These are phyloP conservation scores for Angophora floribunda DNA, from an alignment of 345 rosid genomes.

Conservation along the genomic window DNA sequence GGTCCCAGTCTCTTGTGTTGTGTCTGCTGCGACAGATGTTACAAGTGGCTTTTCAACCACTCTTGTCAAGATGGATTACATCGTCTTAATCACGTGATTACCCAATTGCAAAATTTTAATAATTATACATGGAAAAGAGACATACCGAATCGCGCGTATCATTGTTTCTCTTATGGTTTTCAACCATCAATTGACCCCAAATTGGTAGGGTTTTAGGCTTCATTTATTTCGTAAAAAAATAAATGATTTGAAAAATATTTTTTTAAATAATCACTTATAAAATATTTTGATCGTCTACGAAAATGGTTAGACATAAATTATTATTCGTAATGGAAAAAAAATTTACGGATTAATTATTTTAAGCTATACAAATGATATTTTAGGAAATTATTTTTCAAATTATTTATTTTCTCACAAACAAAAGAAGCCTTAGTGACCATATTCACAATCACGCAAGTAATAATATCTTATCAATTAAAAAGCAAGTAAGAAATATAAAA, in stretches of 20 bases:
- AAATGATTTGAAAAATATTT: fast-evolving
- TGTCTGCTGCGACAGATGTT: background rate
- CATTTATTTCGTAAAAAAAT: too few relatives aligned
- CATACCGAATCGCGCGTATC: background rate
- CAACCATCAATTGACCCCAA: too few relatives aligned
- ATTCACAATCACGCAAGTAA: background rate
- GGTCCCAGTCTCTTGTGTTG: background rate
- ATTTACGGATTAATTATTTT: too few relatives aligned
- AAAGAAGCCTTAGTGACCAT: background rate
- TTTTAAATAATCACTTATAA: fast-evolving
- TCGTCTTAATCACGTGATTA: background rate
- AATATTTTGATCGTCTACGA: fast-evolving
- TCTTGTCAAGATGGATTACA: background rate
- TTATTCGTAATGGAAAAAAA: background rate
- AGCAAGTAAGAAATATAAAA: background rate
- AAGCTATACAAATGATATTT: fast-evolving
- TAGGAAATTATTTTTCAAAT: too few relatives aligned
- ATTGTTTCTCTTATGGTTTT: too few relatives aligned
- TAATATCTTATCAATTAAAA: background rate
- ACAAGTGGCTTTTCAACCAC: background rate
- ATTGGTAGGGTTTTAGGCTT: background rate
- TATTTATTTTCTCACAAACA: fast-evolving
- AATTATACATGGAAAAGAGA: background rate
- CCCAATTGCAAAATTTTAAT: background rate
- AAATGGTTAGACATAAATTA: background rate